Percentiles rank a stretch among this genome's conserved stretches.
Evolutionary conservation across 371 early-diverging fungal species (phyloP).

Genomic region (Entomophthora muscae): DNA sequence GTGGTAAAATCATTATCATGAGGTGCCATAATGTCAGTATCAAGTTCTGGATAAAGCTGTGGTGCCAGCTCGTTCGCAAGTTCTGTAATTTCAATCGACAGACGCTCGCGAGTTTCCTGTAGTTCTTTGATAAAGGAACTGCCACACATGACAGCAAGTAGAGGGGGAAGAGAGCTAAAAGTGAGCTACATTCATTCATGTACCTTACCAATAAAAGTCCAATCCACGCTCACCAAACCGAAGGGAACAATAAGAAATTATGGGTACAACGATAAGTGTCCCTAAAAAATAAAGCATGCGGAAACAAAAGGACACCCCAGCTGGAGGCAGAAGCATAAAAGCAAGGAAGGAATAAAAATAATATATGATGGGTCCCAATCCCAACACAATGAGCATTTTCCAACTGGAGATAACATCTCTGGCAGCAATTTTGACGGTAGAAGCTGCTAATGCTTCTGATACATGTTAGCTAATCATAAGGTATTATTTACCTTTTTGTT

Average conservation of each 20-base stretch:
- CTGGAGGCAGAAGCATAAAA: constrained; percentile 18
- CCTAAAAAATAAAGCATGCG: constrained; percentile 22
- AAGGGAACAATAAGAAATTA: constrained; percentile 60
- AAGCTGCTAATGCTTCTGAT: constrained; percentile 65
- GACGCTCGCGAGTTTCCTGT: no score
- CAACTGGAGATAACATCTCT: no score
- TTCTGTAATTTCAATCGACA: constrained; percentile 52
- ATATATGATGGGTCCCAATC: constrained; percentile 56
- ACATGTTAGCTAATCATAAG: no score
- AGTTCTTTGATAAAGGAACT: no score
- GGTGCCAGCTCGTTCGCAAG: constrained; percentile 78
- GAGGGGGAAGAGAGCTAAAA: no score
- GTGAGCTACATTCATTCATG: no score
- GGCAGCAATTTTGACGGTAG: no score
- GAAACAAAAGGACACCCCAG: constrained; percentile 17
- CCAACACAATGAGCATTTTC: constrained; percentile 76
- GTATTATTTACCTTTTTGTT: no score
- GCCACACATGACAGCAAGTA: no score
- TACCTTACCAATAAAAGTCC: constrained; percentile 56
- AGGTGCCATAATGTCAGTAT: constrained; percentile 21
- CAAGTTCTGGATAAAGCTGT: constrained; percentile 62
- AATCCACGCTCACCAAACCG: no score
- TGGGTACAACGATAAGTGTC: constrained; percentile 38
- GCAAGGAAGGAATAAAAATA: constrained; percentile 42
- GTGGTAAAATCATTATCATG: neutral